Base-by-base conservation (phyloP, 2,329 filamentous ascomycete genomes). In the Fusarium euwallaceae region DNA sequence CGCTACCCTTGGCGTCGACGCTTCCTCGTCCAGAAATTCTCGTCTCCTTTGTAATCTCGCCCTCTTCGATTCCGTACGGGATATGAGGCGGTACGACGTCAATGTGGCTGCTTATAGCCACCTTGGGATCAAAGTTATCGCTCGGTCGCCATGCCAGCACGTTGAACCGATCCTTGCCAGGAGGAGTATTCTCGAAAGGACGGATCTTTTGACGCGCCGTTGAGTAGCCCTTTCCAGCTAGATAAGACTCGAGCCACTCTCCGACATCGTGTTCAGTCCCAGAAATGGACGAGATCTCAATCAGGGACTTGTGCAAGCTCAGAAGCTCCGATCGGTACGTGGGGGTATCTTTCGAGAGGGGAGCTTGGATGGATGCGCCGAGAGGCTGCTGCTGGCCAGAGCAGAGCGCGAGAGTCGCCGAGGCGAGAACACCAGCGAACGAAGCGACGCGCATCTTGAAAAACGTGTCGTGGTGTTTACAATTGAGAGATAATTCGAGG, bases 31-130 rank as follows among this genome's bases (percentile, higher is more conserved):
- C 94, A 61, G 87, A 89, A 69, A 96, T 93, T 68, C 88, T 71
- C 61, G 88, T 86, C 70, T 88, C 80, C 8, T 80, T 69, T 16
- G 82, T 85, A 39, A 85, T 79, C 17, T 80, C 78, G 9, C 87
- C 86, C 43, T 87, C 83, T 36, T 87, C 85, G 11, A 91, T 87
- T 48, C 86, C 86, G 81, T 95, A 95, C 0, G 92, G 92, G 69
- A 94, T 92, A 80, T 90, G 91, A 0, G 93, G 93, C 1, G 93
- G 92, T 0, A 94, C 92, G 3, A 89, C 89, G 78, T 98, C 95
- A 78, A 97, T 96, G 81, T 98, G 95, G 66, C 92, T 95, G 2
- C 92, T 92, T 2, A 95, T 83, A n/a, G 95, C 85, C 12, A 94
- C 85, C 37, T 87, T 88, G 2, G 91, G 88, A 11, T 87, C 84